A percentile compares a stretch with the other conserved stretches of the same genome.
phyloP scores from a whole-genome alignment of 2,329 filamentous ascomycete genomes.

The Pleurostoma richardsiae region DNA sequence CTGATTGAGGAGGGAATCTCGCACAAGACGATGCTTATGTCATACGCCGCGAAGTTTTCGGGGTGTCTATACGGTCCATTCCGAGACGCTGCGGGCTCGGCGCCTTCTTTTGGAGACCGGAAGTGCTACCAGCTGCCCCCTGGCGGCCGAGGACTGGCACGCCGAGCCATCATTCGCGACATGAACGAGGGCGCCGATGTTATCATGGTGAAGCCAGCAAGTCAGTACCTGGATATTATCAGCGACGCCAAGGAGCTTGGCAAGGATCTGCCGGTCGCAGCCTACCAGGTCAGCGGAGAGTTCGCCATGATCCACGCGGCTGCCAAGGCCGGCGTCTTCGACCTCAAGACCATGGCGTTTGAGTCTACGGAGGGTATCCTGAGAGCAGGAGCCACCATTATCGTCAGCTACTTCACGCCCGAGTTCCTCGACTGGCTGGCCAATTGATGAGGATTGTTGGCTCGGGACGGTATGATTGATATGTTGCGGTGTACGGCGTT shows the following conservation, averaged over 20 bases:
- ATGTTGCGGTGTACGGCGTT: no score
- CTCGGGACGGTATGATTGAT: no score
- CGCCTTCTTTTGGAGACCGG: constrained; percentile 87
- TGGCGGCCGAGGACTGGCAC: constrained; percentile 83
- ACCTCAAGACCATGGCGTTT: constrained; percentile 89
- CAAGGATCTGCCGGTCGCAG: constrained; percentile 84
- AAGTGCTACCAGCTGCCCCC: constrained; percentile 96
- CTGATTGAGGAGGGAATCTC: constrained; percentile 91
- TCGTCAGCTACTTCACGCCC: constrained; percentile 92
- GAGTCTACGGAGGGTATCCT: constrained; percentile 93
- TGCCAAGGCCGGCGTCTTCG: constrained; percentile 94
- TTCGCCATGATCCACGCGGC: constrained; percentile 97
- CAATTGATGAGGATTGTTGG: constrained; percentile 25
- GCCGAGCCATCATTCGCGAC: constrained; percentile 84
- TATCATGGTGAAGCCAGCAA: constrained; percentile 98
- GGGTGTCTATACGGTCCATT: constrained; percentile 96
- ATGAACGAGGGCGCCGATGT: constrained; percentile 93
- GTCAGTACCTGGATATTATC: constrained; percentile 95
- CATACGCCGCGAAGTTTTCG: constrained; percentile 95
- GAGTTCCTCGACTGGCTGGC: constrained; percentile 67
- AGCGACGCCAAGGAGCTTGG: constrained; percentile 94
- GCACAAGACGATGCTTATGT: constrained; percentile 91
- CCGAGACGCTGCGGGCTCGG: constrained; percentile 89
- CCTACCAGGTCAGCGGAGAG: constrained; percentile 96
- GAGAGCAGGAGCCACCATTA: constrained; percentile 85